These are phyloP conservation scores for Paracamarosporium sp. DNA, from an alignment of 2,329 filamentous ascomycete species.

Conservation along the genomic window DNA sequence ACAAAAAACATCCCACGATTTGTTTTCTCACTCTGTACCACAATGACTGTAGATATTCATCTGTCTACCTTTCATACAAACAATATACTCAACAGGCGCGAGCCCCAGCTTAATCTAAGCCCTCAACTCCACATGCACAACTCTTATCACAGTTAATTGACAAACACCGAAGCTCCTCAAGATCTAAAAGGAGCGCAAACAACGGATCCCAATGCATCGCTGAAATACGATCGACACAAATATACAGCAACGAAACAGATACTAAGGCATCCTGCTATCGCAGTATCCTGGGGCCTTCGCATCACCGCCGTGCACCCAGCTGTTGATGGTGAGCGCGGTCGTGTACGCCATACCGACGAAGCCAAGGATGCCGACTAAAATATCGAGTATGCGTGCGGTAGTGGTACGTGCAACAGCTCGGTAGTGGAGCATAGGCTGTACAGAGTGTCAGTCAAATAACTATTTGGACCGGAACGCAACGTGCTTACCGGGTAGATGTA, in stretches of 20 bases:
- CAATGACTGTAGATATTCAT: too few relatives aligned
- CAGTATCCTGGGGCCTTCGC: constrained; percentile 68
- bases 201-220: not conserved
- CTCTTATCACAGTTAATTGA: not conserved
- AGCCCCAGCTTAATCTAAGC: too few relatives aligned
- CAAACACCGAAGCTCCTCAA: not conserved
- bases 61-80: too few relatives aligned
- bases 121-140: not conserved
- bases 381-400: constrained; percentile 73
- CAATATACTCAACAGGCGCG: too few relatives aligned
- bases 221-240: not conserved
- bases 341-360: constrained; percentile 90
- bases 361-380: constrained; percentile 81
- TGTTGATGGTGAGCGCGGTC: constrained; percentile 82
- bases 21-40: too few relatives aligned
- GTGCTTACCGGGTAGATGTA: constrained; percentile 92
- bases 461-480: not conserved
- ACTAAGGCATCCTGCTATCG: constrained; percentile 48
- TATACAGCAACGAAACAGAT: not conserved
- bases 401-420: constrained; percentile 75
- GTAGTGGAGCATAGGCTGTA: constrained; percentile 87
- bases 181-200: not conserved
- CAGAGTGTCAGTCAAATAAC: not conserved
- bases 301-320: constrained; percentile 74
- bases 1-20: too few relatives aligned